Evolutionary conservation across 164 flowering plant genomes (phyloP).

Genomic region (Vitis amurensis): DNA sequence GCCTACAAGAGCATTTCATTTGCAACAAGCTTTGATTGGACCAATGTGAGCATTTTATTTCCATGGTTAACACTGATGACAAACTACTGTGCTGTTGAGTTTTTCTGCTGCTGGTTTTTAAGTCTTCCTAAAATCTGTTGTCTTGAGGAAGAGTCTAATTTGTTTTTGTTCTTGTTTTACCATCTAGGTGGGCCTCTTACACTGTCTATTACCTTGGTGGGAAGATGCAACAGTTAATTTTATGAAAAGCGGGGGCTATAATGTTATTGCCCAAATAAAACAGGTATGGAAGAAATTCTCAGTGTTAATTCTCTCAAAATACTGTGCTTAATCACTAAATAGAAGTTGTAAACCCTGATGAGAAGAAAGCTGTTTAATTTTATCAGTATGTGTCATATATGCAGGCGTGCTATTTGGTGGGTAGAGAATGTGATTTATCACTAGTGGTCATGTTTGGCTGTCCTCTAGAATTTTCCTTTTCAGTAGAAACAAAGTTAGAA

Average conservation of each 20-base stretch:
- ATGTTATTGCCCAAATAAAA: slow-evolving; percentile 51
- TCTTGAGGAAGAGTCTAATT: neutral
- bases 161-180: no score
- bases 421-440: no score
- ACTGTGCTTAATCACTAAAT: no score
- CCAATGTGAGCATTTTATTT: slow-evolving; percentile 36
- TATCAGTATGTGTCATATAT: no score
- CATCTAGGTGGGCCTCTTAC: slow-evolving; percentile 76
- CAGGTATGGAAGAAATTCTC: slow-evolving; percentile 40
- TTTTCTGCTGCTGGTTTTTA: no score
- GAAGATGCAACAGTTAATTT: slow-evolving; percentile 81
- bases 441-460: no score
- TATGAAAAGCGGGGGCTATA: slow-evolving; percentile 88
- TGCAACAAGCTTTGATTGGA: slow-evolving; percentile 48
- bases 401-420: no score
- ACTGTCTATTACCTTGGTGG: slow-evolving; percentile 96
- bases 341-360: no score
- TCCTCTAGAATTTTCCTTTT: no score
- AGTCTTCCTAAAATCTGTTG: slow-evolving; percentile 8
- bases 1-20: slow-evolving; percentile 43
- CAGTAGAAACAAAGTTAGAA: no score
- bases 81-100: neutral
- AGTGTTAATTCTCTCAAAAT: no score
- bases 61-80: neutral
- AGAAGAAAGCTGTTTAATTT: no score